A percentile compares a stretch with the other conserved stretches of the same genome.
phyloP scores from a whole-genome alignment of 768 basidiomycete genomes.

The Candolleomyces efflorescens region DNA sequence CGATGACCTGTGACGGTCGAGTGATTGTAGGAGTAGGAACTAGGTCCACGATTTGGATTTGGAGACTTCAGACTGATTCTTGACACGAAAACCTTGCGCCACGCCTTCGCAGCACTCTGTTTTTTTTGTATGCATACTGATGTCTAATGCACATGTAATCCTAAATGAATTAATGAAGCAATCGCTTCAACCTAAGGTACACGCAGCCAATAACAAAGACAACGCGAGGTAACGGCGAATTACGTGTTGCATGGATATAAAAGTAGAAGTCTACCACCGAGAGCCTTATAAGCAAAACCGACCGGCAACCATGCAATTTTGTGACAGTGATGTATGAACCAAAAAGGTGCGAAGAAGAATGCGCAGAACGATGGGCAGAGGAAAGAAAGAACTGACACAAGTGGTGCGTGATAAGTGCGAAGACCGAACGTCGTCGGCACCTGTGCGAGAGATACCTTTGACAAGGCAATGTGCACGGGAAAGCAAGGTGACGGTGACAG shows the following conservation, averaged over 20 bases:
- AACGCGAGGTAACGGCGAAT: background rate
- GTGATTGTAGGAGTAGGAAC: constrained; percentile 37
- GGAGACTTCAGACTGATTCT: constrained; percentile 16
- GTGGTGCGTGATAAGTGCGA: no score
- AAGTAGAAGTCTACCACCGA: constrained; percentile 2
- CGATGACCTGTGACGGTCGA: constrained; percentile 39
- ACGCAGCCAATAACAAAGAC: background rate
- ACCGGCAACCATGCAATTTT: no score
- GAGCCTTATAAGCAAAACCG: background rate
- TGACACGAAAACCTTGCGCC: background rate
- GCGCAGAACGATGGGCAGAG: no score
- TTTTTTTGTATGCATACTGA: background rate
- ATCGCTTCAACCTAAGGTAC: background rate
- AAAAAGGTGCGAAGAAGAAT: no score
- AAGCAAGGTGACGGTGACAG: no score
- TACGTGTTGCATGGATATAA: background rate
- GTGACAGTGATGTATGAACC: no score
- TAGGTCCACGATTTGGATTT: constrained; percentile 37
- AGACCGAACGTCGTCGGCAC: no score
- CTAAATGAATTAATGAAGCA: background rate
- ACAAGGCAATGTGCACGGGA: no score
- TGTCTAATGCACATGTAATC: background rate
- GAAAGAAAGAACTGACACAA: no score
- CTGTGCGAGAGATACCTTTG: no score
- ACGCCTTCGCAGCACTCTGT: no score